Evolutionary conservation across 805 yeast species (phyloP).

Genomic region (Yarrowia deformans): DNA sequence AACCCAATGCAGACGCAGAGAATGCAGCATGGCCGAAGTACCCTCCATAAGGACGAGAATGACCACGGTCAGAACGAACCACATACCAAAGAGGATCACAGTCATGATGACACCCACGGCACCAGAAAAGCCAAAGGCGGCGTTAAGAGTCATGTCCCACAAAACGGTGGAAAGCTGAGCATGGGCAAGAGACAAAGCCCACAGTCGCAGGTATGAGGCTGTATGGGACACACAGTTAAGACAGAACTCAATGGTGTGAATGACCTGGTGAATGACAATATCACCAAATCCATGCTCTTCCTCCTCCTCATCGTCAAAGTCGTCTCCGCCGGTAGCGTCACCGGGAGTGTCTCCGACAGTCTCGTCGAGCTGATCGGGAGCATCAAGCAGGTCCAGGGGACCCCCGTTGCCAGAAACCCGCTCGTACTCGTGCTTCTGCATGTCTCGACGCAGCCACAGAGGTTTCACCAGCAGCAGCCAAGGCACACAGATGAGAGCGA

Average conservation of each 20-base stretch:
- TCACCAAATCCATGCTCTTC: slow-evolving; percentile 83
- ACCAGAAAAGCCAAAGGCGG: slow-evolving; percentile 75
- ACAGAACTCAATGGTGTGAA: slow-evolving; percentile 97
- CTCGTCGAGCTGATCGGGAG: slow-evolving; percentile 39
- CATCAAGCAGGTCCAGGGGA: slow-evolving; percentile 40
- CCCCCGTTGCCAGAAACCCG: slow-evolving; percentile 54
- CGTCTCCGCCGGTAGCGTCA: slow-evolving; percentile 53
- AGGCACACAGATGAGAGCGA: slow-evolving; percentile 92
- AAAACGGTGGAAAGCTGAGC: slow-evolving; percentile 93
- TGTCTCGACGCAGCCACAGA: slow-evolving; percentile 65
- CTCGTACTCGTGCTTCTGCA: slow-evolving; percentile 62
- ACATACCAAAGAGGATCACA: slow-evolving; percentile 85
- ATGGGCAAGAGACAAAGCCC: slow-evolving; percentile 98
- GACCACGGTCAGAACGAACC: slow-evolving; percentile 91
- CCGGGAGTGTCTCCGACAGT: slow-evolving; percentile 43
- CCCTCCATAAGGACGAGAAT: slow-evolving; percentile 98
- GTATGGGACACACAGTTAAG: slow-evolving; percentile 98
- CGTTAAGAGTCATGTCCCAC: slow-evolving; percentile 93
- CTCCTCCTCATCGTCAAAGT: slow-evolving; percentile 57
- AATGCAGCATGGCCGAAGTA: slow-evolving; percentile 98
- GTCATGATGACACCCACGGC: slow-evolving; percentile 72
- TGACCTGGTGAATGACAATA: slow-evolving; percentile 94
- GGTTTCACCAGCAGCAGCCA: slow-evolving; percentile 90
- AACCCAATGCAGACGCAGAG: slow-evolving; percentile 99
- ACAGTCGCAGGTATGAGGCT: slow-evolving; percentile 91